Evolutionary conservation across 352 stramenopile species (phyloP).

Genomic region (Pythium vanterpoolii): DNA sequence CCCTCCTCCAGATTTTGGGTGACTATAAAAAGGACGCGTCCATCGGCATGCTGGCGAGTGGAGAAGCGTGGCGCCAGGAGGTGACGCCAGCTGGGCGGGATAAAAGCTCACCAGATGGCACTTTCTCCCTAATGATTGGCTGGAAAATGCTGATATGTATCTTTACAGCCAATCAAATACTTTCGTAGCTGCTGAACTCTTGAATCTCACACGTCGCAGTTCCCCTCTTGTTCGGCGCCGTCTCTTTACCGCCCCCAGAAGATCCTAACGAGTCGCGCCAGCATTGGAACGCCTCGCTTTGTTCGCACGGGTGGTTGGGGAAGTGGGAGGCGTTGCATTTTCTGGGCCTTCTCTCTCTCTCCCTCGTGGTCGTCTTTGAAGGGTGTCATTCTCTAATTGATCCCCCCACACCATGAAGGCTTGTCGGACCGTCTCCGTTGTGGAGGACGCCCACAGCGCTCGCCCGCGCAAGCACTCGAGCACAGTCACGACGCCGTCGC

Average conservation of each 20-base stretch:
- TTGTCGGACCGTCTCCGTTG: constrained; percentile 13
- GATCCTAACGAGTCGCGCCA: background rate
- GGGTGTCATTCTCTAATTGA: background rate
- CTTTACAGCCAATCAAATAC: constrained; percentile 9
- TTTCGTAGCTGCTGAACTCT: constrained; percentile 9
- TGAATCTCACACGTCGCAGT: constrained; percentile 21
- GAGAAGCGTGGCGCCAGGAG: constrained; percentile 5
- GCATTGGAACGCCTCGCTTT: background rate
- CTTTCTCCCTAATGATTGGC: constrained; percentile 1
- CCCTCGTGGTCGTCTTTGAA: background rate
- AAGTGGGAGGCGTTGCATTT: too few relatives aligned
- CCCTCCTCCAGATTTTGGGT: background rate
- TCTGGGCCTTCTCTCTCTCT: background rate
- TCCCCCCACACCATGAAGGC: constrained; percentile 5
- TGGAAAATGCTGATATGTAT: background rate
- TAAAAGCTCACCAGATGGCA: background rate
- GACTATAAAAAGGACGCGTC: too few relatives aligned
- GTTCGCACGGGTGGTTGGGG: background rate
- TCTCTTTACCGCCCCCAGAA: constrained; percentile 4
- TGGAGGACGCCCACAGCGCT: constrained; percentile 4
- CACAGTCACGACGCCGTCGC: constrained; percentile 1
- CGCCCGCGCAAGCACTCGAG: constrained; percentile 2
- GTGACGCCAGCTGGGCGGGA: constrained; percentile 8
- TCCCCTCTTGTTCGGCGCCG: constrained; percentile 7
- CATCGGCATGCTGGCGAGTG: background rate